These are phyloP conservation scores for Cyphellophora attinorum DNA, from an alignment of 2,329 filamentous ascomycete genomes.

Conservation along the genomic window DNA sequence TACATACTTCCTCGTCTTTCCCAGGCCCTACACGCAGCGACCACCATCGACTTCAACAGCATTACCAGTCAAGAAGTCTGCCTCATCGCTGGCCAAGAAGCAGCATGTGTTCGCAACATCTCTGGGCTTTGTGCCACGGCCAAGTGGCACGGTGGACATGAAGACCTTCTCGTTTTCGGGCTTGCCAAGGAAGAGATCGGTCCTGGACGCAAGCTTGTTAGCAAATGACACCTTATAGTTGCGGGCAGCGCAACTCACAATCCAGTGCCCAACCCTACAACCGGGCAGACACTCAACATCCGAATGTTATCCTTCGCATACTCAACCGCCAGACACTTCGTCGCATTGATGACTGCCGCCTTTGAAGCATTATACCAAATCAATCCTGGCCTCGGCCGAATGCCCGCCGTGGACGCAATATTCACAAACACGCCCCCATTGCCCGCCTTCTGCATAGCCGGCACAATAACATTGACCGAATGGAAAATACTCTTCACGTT, in stretches of 20 bases:
- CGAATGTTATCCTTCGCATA: conserved; percentile 39
- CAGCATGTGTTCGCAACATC: conserved; percentile 64
- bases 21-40: background rate
- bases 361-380: conserved; percentile 39
- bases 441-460: conserved; percentile 28
- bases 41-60: conserved; percentile 19
- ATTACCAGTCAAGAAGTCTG: conserved; percentile 50
- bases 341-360: conserved; percentile 40
- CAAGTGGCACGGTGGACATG: conserved; percentile 33
- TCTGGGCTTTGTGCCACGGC: conserved; percentile 32
- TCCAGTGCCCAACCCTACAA: background rate
- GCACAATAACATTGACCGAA: conserved; percentile 25
- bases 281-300: conserved; percentile 41
- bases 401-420: conserved; percentile 33
- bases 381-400: conserved; percentile 31
- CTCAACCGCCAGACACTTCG: conserved; percentile 46
- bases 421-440: conserved; percentile 35
- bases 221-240: background rate
- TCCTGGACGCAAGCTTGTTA: background rate
- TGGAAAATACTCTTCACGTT: conserved; percentile 35
- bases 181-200: background rate
- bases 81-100: conserved; percentile 57
- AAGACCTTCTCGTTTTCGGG: conserved; percentile 34
- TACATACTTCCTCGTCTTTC: no score
- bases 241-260: background rate